A percentile compares a stretch with the other conserved stretches of the same genome.
phyloP scores from a whole-genome alignment of 495 filamentous ascomycete species.

The Friedmanniomyces simplex region DNA sequence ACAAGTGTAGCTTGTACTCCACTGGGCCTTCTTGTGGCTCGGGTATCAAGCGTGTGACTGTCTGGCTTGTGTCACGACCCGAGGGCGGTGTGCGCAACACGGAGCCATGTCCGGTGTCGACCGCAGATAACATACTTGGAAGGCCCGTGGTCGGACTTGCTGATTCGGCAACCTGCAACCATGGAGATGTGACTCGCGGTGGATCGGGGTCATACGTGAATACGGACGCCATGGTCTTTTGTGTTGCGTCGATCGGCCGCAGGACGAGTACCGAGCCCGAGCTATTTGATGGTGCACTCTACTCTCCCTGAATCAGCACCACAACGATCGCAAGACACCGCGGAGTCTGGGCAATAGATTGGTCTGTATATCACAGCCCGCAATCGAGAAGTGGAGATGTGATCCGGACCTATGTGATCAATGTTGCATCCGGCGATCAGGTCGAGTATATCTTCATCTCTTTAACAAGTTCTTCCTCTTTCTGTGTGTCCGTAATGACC shows the following conservation, averaged over 20 bases:
- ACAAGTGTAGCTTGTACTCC: slow-evolving; percentile 94
- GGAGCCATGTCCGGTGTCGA: background rate
- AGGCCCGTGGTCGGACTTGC: slow-evolving; percentile 22
- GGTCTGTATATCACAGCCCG: background rate
- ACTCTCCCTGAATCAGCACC: background rate
- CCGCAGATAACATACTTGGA: too few relatives aligned
- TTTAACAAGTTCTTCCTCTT: background rate
- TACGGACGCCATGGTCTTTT: slow-evolving; percentile 68
- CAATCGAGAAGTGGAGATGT: background rate
- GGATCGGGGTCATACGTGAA: slow-evolving; percentile 91
- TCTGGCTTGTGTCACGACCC: background rate
- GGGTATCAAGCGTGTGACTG: slow-evolving; percentile 57
- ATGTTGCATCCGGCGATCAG: background rate
- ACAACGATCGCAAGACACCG: background rate
- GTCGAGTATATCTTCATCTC: background rate
- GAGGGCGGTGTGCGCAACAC: background rate
- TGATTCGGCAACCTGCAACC: slow-evolving; percentile 49
- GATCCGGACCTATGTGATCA: background rate
- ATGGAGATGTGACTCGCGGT: slow-evolving; percentile 79
- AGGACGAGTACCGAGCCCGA: too few relatives aligned
- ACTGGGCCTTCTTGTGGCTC: slow-evolving; percentile 91
- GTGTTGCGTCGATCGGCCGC: background rate
- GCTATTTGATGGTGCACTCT: background rate
- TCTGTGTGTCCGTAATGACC: slow-evolving; percentile 31
- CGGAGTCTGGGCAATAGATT: too few relatives aligned